Base-by-base conservation (phyloP, 345 rosid genomes). In the Salix exigua region DNA sequence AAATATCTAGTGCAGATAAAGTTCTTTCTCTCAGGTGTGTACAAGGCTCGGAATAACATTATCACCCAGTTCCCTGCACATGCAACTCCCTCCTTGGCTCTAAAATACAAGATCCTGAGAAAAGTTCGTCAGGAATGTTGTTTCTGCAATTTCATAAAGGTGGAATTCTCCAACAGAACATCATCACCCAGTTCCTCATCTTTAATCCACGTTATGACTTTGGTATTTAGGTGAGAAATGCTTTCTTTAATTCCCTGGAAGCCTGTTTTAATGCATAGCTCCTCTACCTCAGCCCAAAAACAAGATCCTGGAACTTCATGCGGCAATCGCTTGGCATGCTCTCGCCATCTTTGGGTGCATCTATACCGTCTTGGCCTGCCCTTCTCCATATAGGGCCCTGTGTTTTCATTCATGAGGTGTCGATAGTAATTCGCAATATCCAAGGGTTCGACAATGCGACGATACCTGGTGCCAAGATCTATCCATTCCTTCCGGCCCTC, bases 261-360 rank as follows among this genome's bases (percentile, higher is more conserved):
- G 0, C 38, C 23, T 6, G 78, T 74, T 77, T 64, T 73, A 40
- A 26, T 53, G 26, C 35, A 48, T 14, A 92, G 93, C 78, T 94
- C 97, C 86, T 94, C 98, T 2, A 91, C 88, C 78, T 89, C 88
- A 1, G 94, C 97, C 98, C 96, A 90, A 46, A 94, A 81, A 77
- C 88, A 83, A 19, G 97, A 94, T 37, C 85, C 94, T 38, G 21
- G 72, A 0, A 79, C 83, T 23, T 83, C 83, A 1, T 17, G 2
- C 1, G 55, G 50, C 85, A 69, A 71, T 31, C 80, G 64, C 13
- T 19, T n/a, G 1, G 75, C 72, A 68, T 91, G 89, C 75, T 94
- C 94, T 5, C 74, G 85, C 90, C 91, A 88, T 80, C 85, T 89
- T 44, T 92, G 96, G 7, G 89, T 83, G 76, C 77, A 85, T 74